Conservation (phyloP, 2,329 filamentous ascomycete genomes). For the Neospermospora avenae region DNA sequence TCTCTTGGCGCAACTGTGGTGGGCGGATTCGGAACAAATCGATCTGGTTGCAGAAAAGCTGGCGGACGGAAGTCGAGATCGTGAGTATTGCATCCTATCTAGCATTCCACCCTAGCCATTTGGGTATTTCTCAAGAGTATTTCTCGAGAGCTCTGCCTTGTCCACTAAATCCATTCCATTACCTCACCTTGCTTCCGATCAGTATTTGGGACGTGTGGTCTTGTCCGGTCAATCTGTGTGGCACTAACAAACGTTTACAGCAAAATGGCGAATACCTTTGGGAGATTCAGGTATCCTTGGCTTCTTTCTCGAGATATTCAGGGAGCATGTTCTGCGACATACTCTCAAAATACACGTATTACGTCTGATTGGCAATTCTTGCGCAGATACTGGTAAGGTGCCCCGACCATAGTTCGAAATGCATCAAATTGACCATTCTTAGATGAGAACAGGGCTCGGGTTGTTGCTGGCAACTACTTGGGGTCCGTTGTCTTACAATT, state of each 20-base stretch:
- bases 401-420: neutral
- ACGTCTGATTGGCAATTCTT: slow-evolving; percentile 59
- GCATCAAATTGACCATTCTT: slow-evolving; percentile 3
- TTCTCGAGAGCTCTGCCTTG: neutral
- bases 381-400: slow-evolving; percentile 53
- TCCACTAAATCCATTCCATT: neutral
- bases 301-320: slow-evolving; percentile 51
- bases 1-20: slow-evolving; percentile 39
- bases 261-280: slow-evolving; percentile 53
- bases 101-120: neutral
- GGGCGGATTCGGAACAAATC: slow-evolving; percentile 41
- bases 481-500: slow-evolving; percentile 48
- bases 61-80: slow-evolving; percentile 53
- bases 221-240: neutral
- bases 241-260: slow-evolving; percentile 37
- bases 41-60: slow-evolving; percentile 49
- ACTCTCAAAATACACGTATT: slow-evolving; percentile 52
- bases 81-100: slow-evolving; percentile 38
- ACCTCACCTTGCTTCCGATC: too few species aligned
- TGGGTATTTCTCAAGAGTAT: neutral
- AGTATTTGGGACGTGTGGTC: too few species aligned
- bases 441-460: slow-evolving; percentile 58
- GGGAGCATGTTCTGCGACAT: slow-evolving; percentile 38
- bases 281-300: slow-evolving; percentile 56
- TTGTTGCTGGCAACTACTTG: slow-evolving; percentile 49